These are phyloP conservation scores for Phalaenopsis aphrodite DNA, from an alignment of 106 monocot species.

Conservation along the genomic window DNA sequence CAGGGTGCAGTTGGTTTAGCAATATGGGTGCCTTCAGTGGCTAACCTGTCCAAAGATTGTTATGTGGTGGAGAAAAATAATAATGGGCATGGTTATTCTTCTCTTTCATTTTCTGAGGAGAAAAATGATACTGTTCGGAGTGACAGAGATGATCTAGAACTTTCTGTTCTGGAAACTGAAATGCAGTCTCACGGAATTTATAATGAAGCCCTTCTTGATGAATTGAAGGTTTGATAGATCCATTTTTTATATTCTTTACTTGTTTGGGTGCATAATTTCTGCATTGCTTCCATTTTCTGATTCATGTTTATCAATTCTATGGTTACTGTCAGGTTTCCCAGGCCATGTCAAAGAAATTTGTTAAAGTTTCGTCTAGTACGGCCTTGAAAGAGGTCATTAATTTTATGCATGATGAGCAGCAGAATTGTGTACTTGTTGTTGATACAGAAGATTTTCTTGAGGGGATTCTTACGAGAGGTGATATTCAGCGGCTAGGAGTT, in stretches of 20 bases:
- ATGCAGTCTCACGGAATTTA: slow-evolving; percentile 22
- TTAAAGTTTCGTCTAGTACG: slow-evolving; percentile 46
- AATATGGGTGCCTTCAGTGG: slow-evolving; percentile 98
- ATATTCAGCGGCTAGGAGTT: slow-evolving; percentile 51
- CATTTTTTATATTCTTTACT: background rate
- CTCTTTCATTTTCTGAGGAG: slow-evolving; percentile 45
- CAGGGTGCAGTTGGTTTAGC: slow-evolving; percentile 99
- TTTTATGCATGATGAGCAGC: slow-evolving; percentile 73
- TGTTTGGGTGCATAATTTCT: background rate
- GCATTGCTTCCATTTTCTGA: background rate
- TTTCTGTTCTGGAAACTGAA: slow-evolving; percentile 40
- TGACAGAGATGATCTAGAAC: slow-evolving; percentile 53
- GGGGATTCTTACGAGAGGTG: slow-evolving; percentile 82
- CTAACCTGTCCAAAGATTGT: slow-evolving; percentile 54
- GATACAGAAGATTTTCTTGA: slow-evolving; percentile 84
- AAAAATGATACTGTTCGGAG: slow-evolving; percentile 46
- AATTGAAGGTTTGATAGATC: slow-evolving; percentile 60
- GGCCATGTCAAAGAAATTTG: slow-evolving; percentile 69
- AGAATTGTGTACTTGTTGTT: slow-evolving; percentile 77
- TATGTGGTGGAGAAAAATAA: slow-evolving; percentile 31
- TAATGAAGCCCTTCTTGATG: slow-evolving; percentile 75
- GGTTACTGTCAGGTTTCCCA: slow-evolving; percentile 67
- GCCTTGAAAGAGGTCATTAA: slow-evolving; percentile 48
- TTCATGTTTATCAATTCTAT: background rate
- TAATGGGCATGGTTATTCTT: slow-evolving; percentile 53